Evolutionary conservation across 2,329 filamentous ascomycete genomes (phyloP).

Genomic region (Epichloe brachyelytri): DNA sequence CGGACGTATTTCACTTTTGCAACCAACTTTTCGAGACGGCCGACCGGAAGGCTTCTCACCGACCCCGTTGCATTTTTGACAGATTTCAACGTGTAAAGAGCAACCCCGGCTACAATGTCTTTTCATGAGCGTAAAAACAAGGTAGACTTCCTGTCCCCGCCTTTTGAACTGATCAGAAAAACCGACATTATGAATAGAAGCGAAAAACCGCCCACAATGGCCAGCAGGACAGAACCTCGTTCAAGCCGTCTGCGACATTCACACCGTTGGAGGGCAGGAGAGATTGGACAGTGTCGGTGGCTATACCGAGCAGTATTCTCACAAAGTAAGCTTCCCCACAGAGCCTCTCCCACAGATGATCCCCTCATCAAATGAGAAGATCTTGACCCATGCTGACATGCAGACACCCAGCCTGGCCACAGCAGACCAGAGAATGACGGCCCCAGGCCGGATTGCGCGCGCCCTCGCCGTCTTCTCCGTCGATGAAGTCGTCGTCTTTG

Average conservation of each 20-base stretch:
- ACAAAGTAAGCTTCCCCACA: slow-evolving; percentile 41
- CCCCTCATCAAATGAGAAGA: neutral
- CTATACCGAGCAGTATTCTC: slow-evolving; percentile 66
- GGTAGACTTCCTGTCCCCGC: slow-evolving; percentile 7
- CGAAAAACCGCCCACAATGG: slow-evolving; percentile 34
- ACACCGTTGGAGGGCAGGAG: slow-evolving; percentile 48
- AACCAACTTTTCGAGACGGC: slow-evolving; percentile 11
- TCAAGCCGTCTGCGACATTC: slow-evolving; percentile 57
- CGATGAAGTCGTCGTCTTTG: slow-evolving; percentile 73
- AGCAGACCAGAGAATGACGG: slow-evolving; percentile 60
- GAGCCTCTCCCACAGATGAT: neutral
- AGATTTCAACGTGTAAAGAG: neutral
- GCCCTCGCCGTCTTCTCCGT: slow-evolving; percentile 72
- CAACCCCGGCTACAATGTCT: slow-evolving; percentile 15
- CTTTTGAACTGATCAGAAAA: neutral
- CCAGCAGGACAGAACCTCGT: slow-evolving; percentile 30
- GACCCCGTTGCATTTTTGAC: neutral
- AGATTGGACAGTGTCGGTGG: slow-evolving; percentile 63
- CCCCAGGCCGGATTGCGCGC: slow-evolving; percentile 65
- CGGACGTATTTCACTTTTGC: slow-evolving; percentile 10
- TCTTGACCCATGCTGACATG: neutral
- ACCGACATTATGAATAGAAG: slow-evolving; percentile 26
- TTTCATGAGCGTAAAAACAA: slow-evolving; percentile 20
- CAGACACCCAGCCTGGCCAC: slow-evolving; percentile 44
- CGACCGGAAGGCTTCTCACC: neutral